Conservation (phyloP, 2,329 filamentous ascomycete genomes). For the Pestalotiopsis sp. region DNA sequence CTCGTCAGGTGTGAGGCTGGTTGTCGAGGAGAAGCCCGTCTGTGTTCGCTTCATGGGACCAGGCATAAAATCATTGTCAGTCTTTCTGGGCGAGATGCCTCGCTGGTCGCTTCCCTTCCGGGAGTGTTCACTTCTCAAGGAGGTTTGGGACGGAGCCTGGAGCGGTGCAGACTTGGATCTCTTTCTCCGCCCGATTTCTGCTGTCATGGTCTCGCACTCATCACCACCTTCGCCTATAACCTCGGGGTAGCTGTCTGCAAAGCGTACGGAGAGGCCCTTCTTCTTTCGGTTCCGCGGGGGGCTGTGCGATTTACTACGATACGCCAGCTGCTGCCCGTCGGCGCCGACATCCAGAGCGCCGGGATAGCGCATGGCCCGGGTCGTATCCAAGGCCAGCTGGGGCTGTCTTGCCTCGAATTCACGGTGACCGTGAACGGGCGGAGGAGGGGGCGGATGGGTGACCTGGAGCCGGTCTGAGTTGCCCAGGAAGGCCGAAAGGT, state of each 20-base stretch:
- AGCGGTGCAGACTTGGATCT: slow-evolving; percentile 39
- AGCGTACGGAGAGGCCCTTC: slow-evolving; percentile 73
- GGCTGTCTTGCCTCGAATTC: slow-evolving; percentile 33
- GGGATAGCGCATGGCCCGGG: slow-evolving; percentile 57
- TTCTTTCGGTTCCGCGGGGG: slow-evolving; percentile 52
- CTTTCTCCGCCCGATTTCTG: slow-evolving; percentile 70
- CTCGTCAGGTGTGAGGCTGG: slow-evolving; percentile 23
- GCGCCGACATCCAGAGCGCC: slow-evolving; percentile 52
- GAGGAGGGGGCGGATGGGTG: slow-evolving; percentile 49
- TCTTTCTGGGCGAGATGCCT: slow-evolving; percentile 27
- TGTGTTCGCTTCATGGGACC: slow-evolving; percentile 58
- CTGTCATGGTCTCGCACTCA: slow-evolving; percentile 72
- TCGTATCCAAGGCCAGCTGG: slow-evolving; percentile 56
- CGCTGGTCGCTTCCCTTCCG: slow-evolving; percentile 26
- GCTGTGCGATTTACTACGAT: slow-evolving; percentile 45
- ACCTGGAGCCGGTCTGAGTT: slow-evolving; percentile 58
- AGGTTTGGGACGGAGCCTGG: slow-evolving; percentile 34
- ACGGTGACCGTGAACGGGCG: slow-evolving; percentile 32
- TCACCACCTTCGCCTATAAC: slow-evolving; percentile 92
- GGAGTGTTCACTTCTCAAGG: slow-evolving; percentile 31
- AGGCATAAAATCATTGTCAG: slow-evolving; percentile 52
- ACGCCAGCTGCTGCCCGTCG: slow-evolving; percentile 46
- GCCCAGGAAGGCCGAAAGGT: slow-evolving; percentile 63
- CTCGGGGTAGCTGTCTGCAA: slow-evolving; percentile 72
- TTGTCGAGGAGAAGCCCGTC: slow-evolving; percentile 53